Base-by-base conservation (phyloP, 805 yeast genomes). In the Spathaspora hagerdaliae region DNA sequence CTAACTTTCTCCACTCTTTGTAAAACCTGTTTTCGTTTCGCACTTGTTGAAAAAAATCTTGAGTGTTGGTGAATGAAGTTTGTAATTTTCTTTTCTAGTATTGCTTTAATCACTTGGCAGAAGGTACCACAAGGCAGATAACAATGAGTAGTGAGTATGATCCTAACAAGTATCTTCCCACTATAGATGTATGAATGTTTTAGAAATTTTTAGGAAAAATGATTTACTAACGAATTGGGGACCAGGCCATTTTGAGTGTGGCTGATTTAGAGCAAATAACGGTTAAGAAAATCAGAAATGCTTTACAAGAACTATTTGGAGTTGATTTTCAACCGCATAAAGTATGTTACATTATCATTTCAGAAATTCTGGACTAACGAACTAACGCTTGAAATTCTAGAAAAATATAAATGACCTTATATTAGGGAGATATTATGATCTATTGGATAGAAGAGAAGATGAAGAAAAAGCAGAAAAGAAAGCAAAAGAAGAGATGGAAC, bases 181-280 rank as follows among this genome's bases (percentile, higher is more conserved):
- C 83, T 50, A 82, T 85, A 33, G 90, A 84, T 59, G 86, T 77
- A 61, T 51, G 81, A 66, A 31, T 7, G 12, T 37, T 7, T 33
- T 14, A n/a, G 31, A 31, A 24, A 38, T 47, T 39, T 19, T 32
- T 13, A 12, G 35, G 35, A 12, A 12, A 12, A 26, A 27, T 36
- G 14, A 19, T 13, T 26, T 49, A 53, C 61, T 61, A 63, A 61
- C 65, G 44, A 9, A 2, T 46, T 24, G 13, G 36, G 27, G n/a
- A 14, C 9, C 37, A 81, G 86, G 89, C 95, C 1, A 85, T 87
- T 9, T 64, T 87, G 33, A 69, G 82, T 41, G 90, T 80, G 6
- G 79, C 91, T 1, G 85, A 87, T 54, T 71, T 85, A 31, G 83
- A 83, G 48, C 73, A 77, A 49, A 80, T 87, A 12, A 79, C 91